Conservation (phyloP, 2,329 filamentous ascomycete species). For the Calonectria leucothoes region DNA sequence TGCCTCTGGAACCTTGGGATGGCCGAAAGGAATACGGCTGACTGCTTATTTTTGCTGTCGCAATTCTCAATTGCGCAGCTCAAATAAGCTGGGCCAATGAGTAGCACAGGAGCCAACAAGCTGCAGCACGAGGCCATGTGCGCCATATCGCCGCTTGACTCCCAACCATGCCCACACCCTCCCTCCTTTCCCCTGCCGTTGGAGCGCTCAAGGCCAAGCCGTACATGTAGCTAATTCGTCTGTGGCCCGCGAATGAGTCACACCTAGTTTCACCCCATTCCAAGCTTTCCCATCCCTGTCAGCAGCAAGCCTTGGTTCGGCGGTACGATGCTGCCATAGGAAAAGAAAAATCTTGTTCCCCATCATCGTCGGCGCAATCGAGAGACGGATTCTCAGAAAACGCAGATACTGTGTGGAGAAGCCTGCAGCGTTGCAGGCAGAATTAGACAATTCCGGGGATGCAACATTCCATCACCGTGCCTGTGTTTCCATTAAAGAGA, state of each 20-base stretch:
- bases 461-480: conserved; percentile 10
- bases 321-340: conserved; percentile 26
- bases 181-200: conserved; percentile 10
- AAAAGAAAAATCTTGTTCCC: conserved; percentile 30
- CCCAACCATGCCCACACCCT: conserved; percentile 12
- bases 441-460: background rate
- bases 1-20: conserved; percentile 11
- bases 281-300: conserved; percentile 38
- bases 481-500: background rate
- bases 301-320: conserved; percentile 33
- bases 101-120: conserved; percentile 22
- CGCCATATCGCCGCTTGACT: conserved; percentile 12
- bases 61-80: conserved; percentile 12
- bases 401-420: background rate
- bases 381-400: conserved; percentile 22
- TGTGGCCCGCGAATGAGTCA: conserved; percentile 41
- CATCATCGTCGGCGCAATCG: conserved; percentile 29
- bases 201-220: conserved; percentile 27
- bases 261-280: conserved; percentile 44
- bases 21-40: background rate
- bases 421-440: conserved; percentile 10
- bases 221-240: conserved; percentile 36
- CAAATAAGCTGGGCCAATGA: conserved; percentile 19
- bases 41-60: background rate
- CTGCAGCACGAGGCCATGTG: conserved; percentile 25